A percentile compares a stretch with the other conserved stretches of the same genome.
Conservation (phyloP, 768 basidiomycete genomes). For the Mycena galericulata region DNA sequence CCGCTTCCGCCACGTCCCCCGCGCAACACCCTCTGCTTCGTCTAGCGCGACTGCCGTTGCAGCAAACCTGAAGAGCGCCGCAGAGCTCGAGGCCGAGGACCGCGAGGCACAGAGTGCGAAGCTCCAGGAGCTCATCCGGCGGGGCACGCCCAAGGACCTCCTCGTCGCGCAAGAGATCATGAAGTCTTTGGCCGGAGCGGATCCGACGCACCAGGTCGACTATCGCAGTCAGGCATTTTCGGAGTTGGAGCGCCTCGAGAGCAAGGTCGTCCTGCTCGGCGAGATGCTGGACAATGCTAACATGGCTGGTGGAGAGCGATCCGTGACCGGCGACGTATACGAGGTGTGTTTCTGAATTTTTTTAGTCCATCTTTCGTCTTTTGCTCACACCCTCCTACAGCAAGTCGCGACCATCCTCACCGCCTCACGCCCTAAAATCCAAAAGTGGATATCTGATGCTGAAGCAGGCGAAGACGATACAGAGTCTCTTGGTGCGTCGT, state of each 20-base stretch:
- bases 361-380: neutral
- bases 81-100: constrained; percentile 96
- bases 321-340: constrained; percentile 92
- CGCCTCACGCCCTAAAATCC: constrained; percentile 91
- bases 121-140: constrained; percentile 96
- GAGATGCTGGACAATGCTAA: constrained; percentile 97
- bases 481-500: constrained; percentile 82
- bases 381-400: constrained; percentile 49
- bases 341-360: constrained; percentile 67
- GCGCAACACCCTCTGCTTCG: constrained; percentile 46
- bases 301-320: constrained; percentile 74
- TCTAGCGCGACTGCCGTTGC: constrained; percentile 45
- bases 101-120: constrained; percentile 95
- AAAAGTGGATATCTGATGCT: constrained; percentile 98
- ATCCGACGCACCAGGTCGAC: constrained; percentile 94
- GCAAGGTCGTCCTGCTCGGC: constrained; percentile 94
- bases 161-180: constrained; percentile 97
- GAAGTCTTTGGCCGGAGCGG: constrained; percentile 94
- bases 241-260: constrained; percentile 94
- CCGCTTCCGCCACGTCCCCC: constrained; percentile 70
- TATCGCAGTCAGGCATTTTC: constrained; percentile 90
- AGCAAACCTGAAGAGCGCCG: constrained; percentile 89
- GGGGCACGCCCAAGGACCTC: constrained; percentile 95
- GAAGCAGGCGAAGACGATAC: constrained; percentile 90
- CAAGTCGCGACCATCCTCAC: constrained; percentile 91